Evolutionary conservation across 495 filamentous ascomycete genomes (phyloP).

Genomic region (Penicillium nucicola): DNA sequence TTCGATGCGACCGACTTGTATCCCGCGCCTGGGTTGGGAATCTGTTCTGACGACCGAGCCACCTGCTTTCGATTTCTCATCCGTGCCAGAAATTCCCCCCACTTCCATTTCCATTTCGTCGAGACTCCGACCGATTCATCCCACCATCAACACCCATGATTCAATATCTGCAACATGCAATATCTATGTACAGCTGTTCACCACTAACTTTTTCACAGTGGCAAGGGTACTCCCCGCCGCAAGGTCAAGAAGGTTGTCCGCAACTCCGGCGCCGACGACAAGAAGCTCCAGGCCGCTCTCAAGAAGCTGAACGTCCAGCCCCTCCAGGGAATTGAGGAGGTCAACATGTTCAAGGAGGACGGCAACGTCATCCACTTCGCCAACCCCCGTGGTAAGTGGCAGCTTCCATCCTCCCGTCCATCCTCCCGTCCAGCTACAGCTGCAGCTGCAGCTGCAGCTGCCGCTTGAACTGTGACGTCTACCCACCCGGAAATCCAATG

Average conservation of each 20-base stretch:
- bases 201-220: constrained; percentile 51
- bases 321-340: constrained; percentile 98
- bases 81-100: too few species aligned
- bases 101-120: too few species aligned
- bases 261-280: constrained; percentile 89
- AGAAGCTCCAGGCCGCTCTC: constrained; percentile 92
- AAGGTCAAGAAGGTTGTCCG: constrained; percentile 98
- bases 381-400: constrained; percentile 81
- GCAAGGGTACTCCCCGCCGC: constrained; percentile 96
- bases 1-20: not conserved
- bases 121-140: not conserved
- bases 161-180: not conserved
- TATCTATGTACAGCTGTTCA: not conserved
- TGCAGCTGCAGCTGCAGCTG: not conserved
- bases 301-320: constrained; percentile 97
- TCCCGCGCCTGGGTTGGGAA: not conserved
- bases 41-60: not conserved
- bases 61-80: not conserved
- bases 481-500: not conserved
- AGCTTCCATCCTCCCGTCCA: not conserved
- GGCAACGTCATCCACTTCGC: constrained; percentile 99
- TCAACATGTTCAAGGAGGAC: constrained; percentile 99
- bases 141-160: constrained; percentile 2
- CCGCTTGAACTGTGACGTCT: not conserved
- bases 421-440: too few species aligned